Evolutionary conservation across 768 basidiomycete species (phyloP), one percentile per base, ranked within the genome.

Genomic region (Rhodotorula babjevae): DNA sequence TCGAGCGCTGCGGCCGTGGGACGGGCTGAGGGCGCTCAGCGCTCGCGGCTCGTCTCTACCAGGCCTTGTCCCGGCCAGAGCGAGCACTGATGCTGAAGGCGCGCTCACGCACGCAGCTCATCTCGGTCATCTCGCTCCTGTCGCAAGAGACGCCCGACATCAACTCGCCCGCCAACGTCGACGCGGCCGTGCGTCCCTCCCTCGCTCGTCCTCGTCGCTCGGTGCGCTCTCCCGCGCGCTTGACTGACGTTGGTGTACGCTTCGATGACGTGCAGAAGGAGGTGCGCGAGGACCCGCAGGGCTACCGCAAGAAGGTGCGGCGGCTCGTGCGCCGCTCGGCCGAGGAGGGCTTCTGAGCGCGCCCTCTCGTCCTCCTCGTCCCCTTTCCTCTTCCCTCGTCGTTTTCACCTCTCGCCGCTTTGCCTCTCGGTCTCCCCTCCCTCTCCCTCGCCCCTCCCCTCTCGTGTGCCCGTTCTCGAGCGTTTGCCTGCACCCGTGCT

Each of bases 251-350:
- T 10, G 4, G 7, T 31, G 10, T n/a, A 2, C n/a, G 9, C n/a
- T n/a, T 14, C 12, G n/a, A 9, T 5, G 15, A 25, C 0, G 21
- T 16, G 16, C 60, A 61, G 42, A 92, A 92, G 79, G 88, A 93
- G 80, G 85, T 78, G 69, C 69, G 81, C 52, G 68, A 78, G 52
- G 77, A 77, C 75, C 67, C 79, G 47, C 60, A 77, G 23, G 75
- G 81, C 4, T 99, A 98, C 83, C 90, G 86, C 87, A 97, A 96
- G 89, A 95, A 93, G 82, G 94, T 99, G 66, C 88, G 93, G 77
- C 86, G 91, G 74, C 82, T 98, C 75, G 95, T 87, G 60, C 86
- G 94, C 71, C 85, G 85, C 82, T 90, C 89, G 77, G 94, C 93
- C 19, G 95, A 98, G 80, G 93, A 93, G 79, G 89, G 88, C 3